Base-by-base conservation (phyloP, 2,329 filamentous ascomycete species). In the Neopestalotiopsis clavispora region DNA sequence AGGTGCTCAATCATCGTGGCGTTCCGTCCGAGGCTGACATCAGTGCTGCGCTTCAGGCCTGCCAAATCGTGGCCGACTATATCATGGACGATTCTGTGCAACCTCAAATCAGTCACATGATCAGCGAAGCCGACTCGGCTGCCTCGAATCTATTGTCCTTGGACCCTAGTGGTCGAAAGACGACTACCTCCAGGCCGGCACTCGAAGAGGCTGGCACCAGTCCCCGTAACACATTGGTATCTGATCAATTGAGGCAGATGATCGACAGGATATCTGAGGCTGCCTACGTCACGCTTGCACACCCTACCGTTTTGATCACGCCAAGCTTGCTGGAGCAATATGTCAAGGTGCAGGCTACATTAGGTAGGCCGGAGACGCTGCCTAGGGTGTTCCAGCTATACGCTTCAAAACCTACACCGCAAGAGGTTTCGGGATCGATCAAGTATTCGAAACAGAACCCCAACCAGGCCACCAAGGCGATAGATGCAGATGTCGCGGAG, bases 371-470 rank as follows among this genome's bases (percentile, higher is more conserved):
- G 2, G 89, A 93, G 72, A 90, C 92, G 59, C 88, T 98, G 71
- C 94, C 95, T 6, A 88, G 91, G 69, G 89, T 94, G 57, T 92
- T 99, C 76, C 84, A 90, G 68, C 86, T 98, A 66, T 98, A 95
- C 78, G 93, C 94, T 63, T 89, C 89, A 74, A 99, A 98, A 80
- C 92, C 93, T 10, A 84, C 90, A 71, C 92, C 94, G 2, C 81
- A 86, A 65, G 84, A 89, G 74, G 85, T 85, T 65, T 85, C 87
- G 20, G 87, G 86, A 17, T 86, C 87, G 9, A 83, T 93, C 66
- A 81, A 82, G 71, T 94, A 90, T 76, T 84, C 83, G 56, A 78
- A 84, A 64, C 89, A 88, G 57, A 93, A 92, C 57, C 91, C 94
- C 17, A 90, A 91, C 71, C 86, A 88, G 60, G 85, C 91, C 59